Evolutionary conservation across 2,329 filamentous ascomycete genomes (phyloP), one percentile per base, ranked within the genome.

Genomic region (Acarospora socialis): DNA sequence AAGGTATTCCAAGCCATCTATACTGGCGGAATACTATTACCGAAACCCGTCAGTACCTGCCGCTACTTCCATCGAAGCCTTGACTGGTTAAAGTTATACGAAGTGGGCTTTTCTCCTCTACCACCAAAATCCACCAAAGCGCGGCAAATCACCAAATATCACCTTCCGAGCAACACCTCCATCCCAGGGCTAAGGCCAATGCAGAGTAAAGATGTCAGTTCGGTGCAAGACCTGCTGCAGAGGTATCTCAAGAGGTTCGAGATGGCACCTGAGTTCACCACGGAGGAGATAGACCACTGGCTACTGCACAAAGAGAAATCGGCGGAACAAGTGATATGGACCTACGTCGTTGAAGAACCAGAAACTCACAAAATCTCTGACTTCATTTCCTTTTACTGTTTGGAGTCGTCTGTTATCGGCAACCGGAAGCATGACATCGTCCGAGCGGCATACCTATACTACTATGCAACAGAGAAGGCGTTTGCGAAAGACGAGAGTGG

Each of bases 1-100:
- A 81, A 77, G 35, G 78, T 92, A 43, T 95, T 80, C 68, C 90
- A 98, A 58, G 90, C 87, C 30, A 81, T 98, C 36, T 95, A 94
- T 62, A 98, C 90, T 1, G 90, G 78, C 17, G 90, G 90, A 22
- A 77, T 87, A 13, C 76, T 98, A 22, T 68, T 98, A 2, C 90
- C 90, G 17, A 92, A 78, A 21, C 90, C 90, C 4, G 73, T 98
- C 41, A 86, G 81, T 56, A 93, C 84, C 7, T 92, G 84, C 51
- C 74, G 90, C 42, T 98, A 98, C 65, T 98, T 80, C 59, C 90
- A 98, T 57, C 80, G 90, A 38, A 76, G 84, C 7, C 63, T 98
- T 35, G 80, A 98, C 60, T 98, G 90, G 90, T 69, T 84, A 56
- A 95, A 98, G 63, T 70, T 98, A 8, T 84, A 90, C 54, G 86